Conservation (phyloP, 139 green algal genomes). For the Spirogloea muscicola region DNA sequence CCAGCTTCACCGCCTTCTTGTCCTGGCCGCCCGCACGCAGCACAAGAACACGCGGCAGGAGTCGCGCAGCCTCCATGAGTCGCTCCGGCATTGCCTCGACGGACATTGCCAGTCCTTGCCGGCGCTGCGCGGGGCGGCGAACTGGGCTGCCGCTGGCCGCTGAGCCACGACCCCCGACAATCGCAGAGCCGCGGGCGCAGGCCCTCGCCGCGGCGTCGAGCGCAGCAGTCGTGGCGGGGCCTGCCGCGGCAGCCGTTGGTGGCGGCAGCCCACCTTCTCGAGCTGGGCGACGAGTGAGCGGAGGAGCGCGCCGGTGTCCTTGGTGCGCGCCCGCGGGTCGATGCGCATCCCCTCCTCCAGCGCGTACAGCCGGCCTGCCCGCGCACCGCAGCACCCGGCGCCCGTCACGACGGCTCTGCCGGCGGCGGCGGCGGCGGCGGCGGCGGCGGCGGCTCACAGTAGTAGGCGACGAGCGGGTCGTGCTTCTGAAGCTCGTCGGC, state of each 20-base stretch:
- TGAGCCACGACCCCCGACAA: neutral
- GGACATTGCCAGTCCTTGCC: neutral
- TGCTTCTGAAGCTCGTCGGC: constrained; percentile 51
- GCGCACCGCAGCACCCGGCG: neutral
- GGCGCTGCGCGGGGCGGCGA: neutral
- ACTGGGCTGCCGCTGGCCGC: neutral
- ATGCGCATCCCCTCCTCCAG: constrained; percentile 36
- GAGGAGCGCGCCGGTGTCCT: constrained; percentile 43
- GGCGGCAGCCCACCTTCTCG: constrained; percentile 4
- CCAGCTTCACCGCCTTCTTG: constrained; percentile 23
- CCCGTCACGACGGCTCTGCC: neutral
- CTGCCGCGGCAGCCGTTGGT: neutral
- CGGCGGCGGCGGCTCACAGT: constrained; percentile 27
- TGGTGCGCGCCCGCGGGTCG: constrained; percentile 8
- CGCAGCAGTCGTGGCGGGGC: neutral
- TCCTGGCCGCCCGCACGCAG: neutral
- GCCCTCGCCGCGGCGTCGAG: neutral
- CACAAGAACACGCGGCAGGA: neutral
- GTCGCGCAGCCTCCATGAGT: neutral
- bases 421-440: neutral
- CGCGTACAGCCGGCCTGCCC: constrained; percentile 42
- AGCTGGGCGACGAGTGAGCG: constrained; percentile 28
- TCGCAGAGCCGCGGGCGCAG: neutral
- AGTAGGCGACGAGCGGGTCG: constrained; percentile 45
- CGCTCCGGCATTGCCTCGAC: neutral